A percentile compares a stretch with the other conserved stretches of the same genome.
phyloP scores from a whole-genome alignment of 2,329 filamentous ascomycete species.

The Arthrobotrys iridis region DNA sequence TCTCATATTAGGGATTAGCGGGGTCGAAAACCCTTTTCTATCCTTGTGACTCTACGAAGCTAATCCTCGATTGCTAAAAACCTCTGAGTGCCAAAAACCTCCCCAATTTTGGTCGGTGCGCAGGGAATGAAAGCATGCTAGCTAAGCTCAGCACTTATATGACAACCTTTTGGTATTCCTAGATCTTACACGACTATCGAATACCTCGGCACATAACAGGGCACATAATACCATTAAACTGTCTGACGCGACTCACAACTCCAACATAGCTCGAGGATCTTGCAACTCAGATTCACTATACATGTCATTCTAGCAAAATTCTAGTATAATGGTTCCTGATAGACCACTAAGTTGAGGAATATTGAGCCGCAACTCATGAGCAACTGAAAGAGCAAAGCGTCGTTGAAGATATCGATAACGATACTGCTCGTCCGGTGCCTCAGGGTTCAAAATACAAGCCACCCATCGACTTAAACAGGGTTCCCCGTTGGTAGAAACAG shows the following conservation, averaged over 20 bases:
- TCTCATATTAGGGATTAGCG: not conserved
- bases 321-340: too few species aligned
- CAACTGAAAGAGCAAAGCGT: too few species aligned
- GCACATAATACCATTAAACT: too few species aligned
- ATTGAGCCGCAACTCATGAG: too few species aligned
- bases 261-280: too few species aligned
- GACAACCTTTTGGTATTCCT: not conserved
- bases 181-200: not conserved
- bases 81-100: not conserved
- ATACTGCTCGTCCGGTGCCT: constrained; percentile 37
- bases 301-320: too few species aligned
- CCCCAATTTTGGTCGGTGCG: not conserved
- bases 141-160: not conserved
- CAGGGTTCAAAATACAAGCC: constrained; percentile 26
- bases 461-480: constrained; percentile 13
- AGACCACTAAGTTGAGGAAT: too few species aligned
- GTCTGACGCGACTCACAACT: too few species aligned
- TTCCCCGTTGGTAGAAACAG: constrained; percentile 5
- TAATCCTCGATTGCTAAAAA: not conserved
- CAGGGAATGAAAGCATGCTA: not conserved
- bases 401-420: constrained; percentile 37
- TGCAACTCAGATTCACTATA: too few species aligned
- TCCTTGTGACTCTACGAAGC: not conserved
- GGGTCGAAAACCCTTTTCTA: not conserved
- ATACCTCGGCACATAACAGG: not conserved